Evolutionary conservation across 202 grass and related monocot genomes (phyloP), one percentile per base, ranked within the genome.

Genomic region (Zoysia matrella): DNA sequence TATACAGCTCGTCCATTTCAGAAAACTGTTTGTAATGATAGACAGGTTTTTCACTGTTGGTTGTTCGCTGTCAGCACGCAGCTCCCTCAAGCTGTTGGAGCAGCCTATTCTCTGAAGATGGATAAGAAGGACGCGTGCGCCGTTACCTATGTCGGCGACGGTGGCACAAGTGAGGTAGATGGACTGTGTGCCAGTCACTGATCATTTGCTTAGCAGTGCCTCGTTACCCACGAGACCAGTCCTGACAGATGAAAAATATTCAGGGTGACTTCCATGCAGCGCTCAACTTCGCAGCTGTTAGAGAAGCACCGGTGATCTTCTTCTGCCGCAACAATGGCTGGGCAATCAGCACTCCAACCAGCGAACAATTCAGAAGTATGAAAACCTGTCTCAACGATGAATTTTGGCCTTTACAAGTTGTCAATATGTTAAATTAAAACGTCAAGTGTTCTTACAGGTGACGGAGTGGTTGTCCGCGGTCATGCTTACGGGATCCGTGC

Each of bases 291-390:
- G 93, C 93, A 48, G 96, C 96, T 40, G 96, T 99, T 60, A 69
- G 79, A 79, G 96, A 99, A 69, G 85, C 87, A 8, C 96, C 96
- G 1, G 87, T 96, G 61, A 82, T 99, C 68, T 99, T 99, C 89
- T 99, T 94, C 87, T 99, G 96, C 71, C 93, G 93, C 22, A 99
- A 96, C 80, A 99, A 99, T 90, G 96, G 96, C 40, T 99, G 96
- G 96, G 96, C 96, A 66, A 99, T 99, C 81, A 99, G 96, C 77
- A 99, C 96, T 46, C 96, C 93, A 22, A 94, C 85, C 52, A 66
- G 52, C 6, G 96, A 99, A 81, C 96, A 99, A 58, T 99, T 99
- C 86, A 92, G 91, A 92, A 92, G 96, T 99, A 93, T 30, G 45
- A 51, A 82, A 79, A 82, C 69, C 52, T 9, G 2, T 53, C n/a